Percentiles rank a stretch among this genome's conserved stretches.
Conservation (phyloP, 352 stramenopile genomes). For the Globisporangium okanoganense region DNA sequence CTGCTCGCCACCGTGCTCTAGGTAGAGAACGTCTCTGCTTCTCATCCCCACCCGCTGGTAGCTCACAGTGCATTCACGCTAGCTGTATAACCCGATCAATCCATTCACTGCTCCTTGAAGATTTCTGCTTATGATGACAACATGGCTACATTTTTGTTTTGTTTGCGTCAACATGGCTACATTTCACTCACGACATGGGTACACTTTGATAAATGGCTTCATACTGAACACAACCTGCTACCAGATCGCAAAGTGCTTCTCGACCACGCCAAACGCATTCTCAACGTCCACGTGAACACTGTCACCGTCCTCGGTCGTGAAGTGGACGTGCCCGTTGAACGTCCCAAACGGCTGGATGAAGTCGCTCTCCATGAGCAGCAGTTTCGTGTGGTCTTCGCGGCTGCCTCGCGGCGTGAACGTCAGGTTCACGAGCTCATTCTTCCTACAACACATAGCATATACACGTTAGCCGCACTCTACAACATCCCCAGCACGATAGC, state of each 20-base stretch:
- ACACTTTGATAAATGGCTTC: no score
- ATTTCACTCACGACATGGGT: no score
- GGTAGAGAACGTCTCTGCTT: no score
- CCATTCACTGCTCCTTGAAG: no score
- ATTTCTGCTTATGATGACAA: no score
- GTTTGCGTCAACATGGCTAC: no score
- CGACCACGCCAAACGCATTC: slow-evolving; percentile 40
- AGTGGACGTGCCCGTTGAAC: slow-evolving; percentile 20
- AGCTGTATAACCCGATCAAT: no score
- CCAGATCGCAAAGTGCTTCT: slow-evolving; percentile 41
- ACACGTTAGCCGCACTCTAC: background rate
- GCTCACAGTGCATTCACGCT: no score
- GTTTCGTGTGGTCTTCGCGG: slow-evolving; percentile 27
- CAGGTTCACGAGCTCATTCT: slow-evolving; percentile 22
- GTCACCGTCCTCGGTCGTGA: slow-evolving; percentile 10
- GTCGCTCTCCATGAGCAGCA: slow-evolving; percentile 29
- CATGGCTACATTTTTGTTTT: no score
- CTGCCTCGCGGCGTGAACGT: slow-evolving; percentile 28
- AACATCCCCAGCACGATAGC: background rate
- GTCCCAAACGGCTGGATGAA: slow-evolving; percentile 41
- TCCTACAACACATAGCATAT: background rate
- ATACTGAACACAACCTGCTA: no score
- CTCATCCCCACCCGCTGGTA: no score
- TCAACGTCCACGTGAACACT: slow-evolving; percentile 20
- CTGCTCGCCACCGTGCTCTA: slow-evolving; percentile 5